A percentile compares a stretch with the other conserved stretches of the same genome.
phyloP scores from a whole-genome alignment of 129 eudicot species.

The Gnaphalium uliginosum region DNA sequence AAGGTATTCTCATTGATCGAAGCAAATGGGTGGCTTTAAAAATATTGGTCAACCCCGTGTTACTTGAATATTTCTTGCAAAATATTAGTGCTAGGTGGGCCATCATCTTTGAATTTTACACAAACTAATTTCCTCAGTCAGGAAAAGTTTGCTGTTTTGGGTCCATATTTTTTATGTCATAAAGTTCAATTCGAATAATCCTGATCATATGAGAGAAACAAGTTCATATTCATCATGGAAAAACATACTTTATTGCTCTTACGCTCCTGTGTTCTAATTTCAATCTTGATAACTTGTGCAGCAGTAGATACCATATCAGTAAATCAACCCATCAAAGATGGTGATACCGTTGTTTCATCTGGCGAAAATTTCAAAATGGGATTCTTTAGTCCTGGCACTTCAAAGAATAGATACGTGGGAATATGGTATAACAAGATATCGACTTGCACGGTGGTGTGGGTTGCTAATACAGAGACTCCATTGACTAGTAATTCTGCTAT shows the following conservation, averaged over 20 bases:
- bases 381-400: conserved; percentile 38
- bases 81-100: neutral
- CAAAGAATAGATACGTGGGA: conserved; percentile 30
- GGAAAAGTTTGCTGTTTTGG: neutral
- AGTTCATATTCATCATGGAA: conserved; percentile 14
- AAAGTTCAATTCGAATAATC: conserved; percentile 4
- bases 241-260: neutral
- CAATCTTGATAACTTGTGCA: conserved; percentile 15
- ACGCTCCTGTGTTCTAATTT: neutral
- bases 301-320: conserved; percentile 28
- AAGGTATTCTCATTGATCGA: neutral
- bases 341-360: conserved; percentile 46
- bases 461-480: conserved; percentile 36
- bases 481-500: conserved; percentile 20
- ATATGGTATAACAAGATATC: conserved; percentile 40
- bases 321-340: conserved; percentile 33
- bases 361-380: conserved; percentile 39
- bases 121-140: conserved; percentile 1
- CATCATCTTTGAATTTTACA: conserved; percentile 13
- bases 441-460: conserved; percentile 33
- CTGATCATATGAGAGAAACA: neutral
- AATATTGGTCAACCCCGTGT: conserved; percentile 9
- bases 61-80: conserved; percentile 1
- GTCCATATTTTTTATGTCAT: neutral
- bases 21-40: neutral